Evolutionary conservation across 805 yeast genomes (phyloP), one percentile per base, ranked within the genome.

Genomic region (Candida sanyiensis): DNA sequence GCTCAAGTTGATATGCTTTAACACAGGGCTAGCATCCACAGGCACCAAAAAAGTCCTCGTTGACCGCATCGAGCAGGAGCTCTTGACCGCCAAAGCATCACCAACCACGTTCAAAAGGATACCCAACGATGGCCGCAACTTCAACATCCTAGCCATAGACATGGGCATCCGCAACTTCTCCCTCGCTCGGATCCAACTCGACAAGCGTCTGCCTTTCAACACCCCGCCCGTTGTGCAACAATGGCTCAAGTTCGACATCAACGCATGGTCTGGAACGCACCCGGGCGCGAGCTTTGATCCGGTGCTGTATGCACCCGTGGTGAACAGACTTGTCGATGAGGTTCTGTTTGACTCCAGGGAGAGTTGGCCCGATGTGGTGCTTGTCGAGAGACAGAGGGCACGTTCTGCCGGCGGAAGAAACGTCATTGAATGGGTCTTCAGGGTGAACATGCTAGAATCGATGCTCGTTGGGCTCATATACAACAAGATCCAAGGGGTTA

Each of bases 311-410:
- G 50, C 58, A 2, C 27, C 47, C 4, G 45, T 57, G 2, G 52
- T 56, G 4, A 42, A 43, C 11, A 42, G 43, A 5, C 44, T 63
- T 4, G 54, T 59, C 1, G 54, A 62, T 12, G 49, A 49, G 0
- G 47, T 55, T 2, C 37, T 52, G 18, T 43, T 62, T 10, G 51
- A 55, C 3, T 17, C 37, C 2, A 38, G 41, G 4, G 32, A 43
- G 3, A 28, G 42, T 1, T 22, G 43, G 0, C 71, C 76, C 0
- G 69, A 69, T 41, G 51, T 67, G 3, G 63, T 74, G 3, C 49
- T 77, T 9, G 58, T 79, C 3, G 86, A 80, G 48, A 51, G 76
- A 40, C 86, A 80, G 52, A 50, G 85, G 28, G 62, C 70, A 28
- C 62, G 84, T 35, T 64, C 75, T 0, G 58, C 57, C 45, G 72